Evolutionary conservation across 2,329 filamentous ascomycete species (phyloP).

Genomic region (Cytospora piceae): DNA sequence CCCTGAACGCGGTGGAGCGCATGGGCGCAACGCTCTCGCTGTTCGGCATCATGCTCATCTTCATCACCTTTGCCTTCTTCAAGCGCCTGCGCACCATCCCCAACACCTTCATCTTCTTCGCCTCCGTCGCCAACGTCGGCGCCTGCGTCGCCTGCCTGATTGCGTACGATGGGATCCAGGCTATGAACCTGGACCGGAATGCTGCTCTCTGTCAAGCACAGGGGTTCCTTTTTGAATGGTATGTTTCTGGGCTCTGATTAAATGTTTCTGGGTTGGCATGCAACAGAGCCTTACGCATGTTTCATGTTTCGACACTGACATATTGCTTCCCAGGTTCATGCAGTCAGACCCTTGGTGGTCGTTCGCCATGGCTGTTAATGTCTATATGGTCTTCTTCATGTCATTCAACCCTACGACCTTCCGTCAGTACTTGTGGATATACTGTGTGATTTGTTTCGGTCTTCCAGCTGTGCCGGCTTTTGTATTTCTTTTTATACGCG

Average conservation of each 20-base stretch:
- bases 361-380: constrained; percentile 81
- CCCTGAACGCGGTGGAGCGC: constrained; percentile 55
- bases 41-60: constrained; percentile 54
- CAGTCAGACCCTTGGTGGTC: constrained; percentile 78
- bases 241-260: constrained; percentile 41
- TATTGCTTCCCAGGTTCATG: constrained; percentile 66
- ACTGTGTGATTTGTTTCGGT: constrained; percentile 72
- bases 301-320: neutral
- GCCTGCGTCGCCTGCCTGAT: constrained; percentile 71
- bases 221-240: constrained; percentile 69
- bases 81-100: constrained; percentile 60
- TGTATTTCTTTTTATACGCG: constrained; percentile 62
- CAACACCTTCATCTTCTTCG: constrained; percentile 65
- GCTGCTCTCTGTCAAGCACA: constrained; percentile 65
- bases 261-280: neutral
- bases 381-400: constrained; percentile 70
- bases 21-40: constrained; percentile 58
- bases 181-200: constrained; percentile 45
- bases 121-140: constrained; percentile 62
- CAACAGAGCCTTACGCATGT: neutral
- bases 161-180: constrained; percentile 64
- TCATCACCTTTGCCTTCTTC: constrained; percentile 55
- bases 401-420: constrained; percentile 68
- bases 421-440: constrained; percentile 71
- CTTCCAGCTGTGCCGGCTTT: constrained; percentile 70